Percentiles rank a stretch among this genome's conserved stretches.
phyloP scores from a whole-genome alignment of 345 rosid genomes.

The Alliaria petiolata region DNA sequence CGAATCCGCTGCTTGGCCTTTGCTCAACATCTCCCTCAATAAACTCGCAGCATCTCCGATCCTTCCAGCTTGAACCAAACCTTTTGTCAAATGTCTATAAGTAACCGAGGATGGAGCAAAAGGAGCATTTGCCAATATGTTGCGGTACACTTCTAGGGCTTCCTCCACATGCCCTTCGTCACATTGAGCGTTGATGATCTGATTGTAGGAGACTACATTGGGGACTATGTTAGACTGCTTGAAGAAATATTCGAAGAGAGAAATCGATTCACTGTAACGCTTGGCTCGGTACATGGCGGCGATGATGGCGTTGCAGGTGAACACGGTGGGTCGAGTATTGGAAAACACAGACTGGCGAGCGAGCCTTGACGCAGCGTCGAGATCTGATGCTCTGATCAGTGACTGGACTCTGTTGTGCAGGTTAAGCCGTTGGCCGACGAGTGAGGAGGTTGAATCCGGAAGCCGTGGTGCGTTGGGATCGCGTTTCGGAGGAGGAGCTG shows the following conservation, averaged over 20 bases:
- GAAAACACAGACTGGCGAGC: conserved; percentile 79
- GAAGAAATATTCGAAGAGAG: conserved; percentile 73
- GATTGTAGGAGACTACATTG: conserved; percentile 88
- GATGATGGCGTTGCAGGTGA: conserved; percentile 94
- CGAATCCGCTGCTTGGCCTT: conserved; percentile 95
- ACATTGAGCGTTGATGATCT: conserved; percentile 82
- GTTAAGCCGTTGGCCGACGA: conserved; percentile 82
- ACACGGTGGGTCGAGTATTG: conserved; percentile 79
- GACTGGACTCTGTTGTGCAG: conserved; percentile 95
- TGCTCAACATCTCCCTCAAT: conserved; percentile 80
- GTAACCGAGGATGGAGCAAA: conserved; percentile 81
- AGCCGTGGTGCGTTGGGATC: conserved; percentile 95
- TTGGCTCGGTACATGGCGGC: conserved; percentile 92
- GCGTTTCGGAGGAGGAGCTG: conserved; percentile 50
- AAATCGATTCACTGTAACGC: conserved; percentile 72
- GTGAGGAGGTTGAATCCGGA: conserved; percentile 80
- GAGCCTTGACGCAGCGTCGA: conserved; percentile 80
- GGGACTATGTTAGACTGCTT: conserved; percentile 80
- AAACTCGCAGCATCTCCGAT: conserved; percentile 76
- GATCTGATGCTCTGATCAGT: conserved; percentile 87
- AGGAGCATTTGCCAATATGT: conserved; percentile 68
- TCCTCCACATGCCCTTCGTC: conserved; percentile 78
- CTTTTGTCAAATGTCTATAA: conserved; percentile 91
- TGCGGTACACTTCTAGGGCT: conserved; percentile 62
- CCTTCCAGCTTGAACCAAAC: conserved; percentile 73